A percentile compares a stretch with the other conserved stretches of the same genome.
Conservation (phyloP, 306 rosid genomes). For the Quercus engelmannii region DNA sequence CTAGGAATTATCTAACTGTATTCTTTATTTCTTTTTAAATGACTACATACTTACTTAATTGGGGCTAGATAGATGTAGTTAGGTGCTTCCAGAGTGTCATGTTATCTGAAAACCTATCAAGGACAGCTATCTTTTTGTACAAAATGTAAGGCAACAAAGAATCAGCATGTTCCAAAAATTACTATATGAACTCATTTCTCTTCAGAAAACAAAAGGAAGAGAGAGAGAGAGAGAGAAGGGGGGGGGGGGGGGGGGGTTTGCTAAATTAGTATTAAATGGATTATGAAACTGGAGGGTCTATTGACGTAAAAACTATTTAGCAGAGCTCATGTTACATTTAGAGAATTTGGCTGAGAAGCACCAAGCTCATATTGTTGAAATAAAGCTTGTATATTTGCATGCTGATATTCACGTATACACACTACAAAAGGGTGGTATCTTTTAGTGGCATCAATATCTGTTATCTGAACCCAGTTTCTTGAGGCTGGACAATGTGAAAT, state of each 20-base stretch:
- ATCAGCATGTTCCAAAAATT: not conserved
- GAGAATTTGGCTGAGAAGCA: not conserved
- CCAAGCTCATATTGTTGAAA: not conserved
- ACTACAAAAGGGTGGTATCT: not conserved
- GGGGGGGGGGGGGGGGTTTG: not conserved
- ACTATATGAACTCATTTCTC: not conserved
- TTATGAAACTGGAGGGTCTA: not conserved
- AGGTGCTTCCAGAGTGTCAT: not conserved
- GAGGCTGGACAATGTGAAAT: not conserved
- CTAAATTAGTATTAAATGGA: not conserved
- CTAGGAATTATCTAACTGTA: not conserved
- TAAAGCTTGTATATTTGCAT: not conserved
- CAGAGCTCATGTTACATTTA: not conserved
- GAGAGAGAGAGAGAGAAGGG: too few relatives aligned
- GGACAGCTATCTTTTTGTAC: not conserved
- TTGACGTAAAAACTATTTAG: not conserved
- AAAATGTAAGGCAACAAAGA: not conserved
- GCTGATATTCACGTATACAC: not conserved
- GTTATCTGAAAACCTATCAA: not conserved
- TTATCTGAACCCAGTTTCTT: not conserved
- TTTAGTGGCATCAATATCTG: not conserved
- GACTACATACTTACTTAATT: not conserved
- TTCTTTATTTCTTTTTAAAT: not conserved
- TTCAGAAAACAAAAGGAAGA: too few relatives aligned
- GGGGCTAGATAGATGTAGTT: not conserved